Base-by-base conservation (phyloP, 345 rosid species). In the sweet orange (Citrus sinensis) region DNA sequence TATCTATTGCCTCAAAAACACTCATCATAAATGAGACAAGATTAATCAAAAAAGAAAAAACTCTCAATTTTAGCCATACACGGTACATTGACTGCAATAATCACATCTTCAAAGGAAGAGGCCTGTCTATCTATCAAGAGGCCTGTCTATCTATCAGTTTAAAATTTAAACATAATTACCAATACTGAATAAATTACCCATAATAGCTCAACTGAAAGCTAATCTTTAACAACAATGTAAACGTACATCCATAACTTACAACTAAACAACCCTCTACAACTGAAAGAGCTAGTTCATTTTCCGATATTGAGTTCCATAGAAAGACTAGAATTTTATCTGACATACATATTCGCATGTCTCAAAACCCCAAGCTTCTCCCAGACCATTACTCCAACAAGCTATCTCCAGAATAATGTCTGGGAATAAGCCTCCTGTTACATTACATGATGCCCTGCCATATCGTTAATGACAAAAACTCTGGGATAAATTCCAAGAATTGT, bases 331-430 rank as follows among this genome's bases (percentile, higher is more conserved):
- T 27, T 24, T 27, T 60, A 22, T 40, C 56, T 39, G 59, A 40
- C 34, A 72, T 25, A 24, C 27, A 25, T 40, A 75, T 61, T 61
- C 51, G 32, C 70, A 63, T 42, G 20, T 67, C 62, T 10, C 16
- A 34, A 6, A 39, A 32, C 20, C 37, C 35, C 66, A 30, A 13
- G 66, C 17, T 37, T 76, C 58, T 63, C 56, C 49, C 51, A 60
- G 68, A 25, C 16, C 64, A 46, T 51, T 17, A 77, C 49, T 58
- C 40, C 65, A 49, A 16, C 9, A 74, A 71, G 39, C 74, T 66
- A 34, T 49, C 35, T 75, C 68, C 65, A 55, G 72, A 58, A 16
- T 51, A 34, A 13, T 34, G 70, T 75, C 79, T 29, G 66, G 56
- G 46, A 34, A 29, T 5, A 46, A 46, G n/a, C 72, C 59, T 56